Conservation (phyloP, 768 basidiomycete species). For the Leccinum uliginosum region DNA sequence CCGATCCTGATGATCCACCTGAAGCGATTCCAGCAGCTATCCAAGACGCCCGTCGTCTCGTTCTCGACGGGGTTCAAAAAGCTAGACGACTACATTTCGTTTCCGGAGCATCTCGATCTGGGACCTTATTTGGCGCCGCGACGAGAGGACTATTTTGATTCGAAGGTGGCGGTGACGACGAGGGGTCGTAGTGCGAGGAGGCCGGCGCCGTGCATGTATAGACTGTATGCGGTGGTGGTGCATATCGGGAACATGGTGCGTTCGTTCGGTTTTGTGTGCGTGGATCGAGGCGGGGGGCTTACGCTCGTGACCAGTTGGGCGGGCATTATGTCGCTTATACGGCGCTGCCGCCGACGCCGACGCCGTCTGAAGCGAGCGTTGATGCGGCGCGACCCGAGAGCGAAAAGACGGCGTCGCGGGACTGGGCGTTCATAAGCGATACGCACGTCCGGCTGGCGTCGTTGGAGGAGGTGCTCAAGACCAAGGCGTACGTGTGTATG, state of each 20-base stretch:
- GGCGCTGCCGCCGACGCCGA: slow-evolving; percentile 50
- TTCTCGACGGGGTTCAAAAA: slow-evolving; percentile 79
- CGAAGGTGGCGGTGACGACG: slow-evolving; percentile 21
- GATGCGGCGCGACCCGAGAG: slow-evolving; percentile 5
- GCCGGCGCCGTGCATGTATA: slow-evolving; percentile 52
- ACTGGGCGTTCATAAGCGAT: slow-evolving; percentile 94
- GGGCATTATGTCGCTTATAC: slow-evolving; percentile 89
- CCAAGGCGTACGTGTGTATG: slow-evolving; percentile 93
- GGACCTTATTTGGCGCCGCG: slow-evolving; percentile 82
- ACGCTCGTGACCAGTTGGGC: slow-evolving; percentile 52
- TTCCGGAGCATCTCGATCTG: slow-evolving; percentile 83
- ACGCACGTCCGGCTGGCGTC: slow-evolving; percentile 76
- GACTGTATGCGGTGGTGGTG: slow-evolving; percentile 78
- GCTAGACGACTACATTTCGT: slow-evolving; percentile 86
- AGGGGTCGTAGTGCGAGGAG: slow-evolving; percentile 23
- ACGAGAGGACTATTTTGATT: slow-evolving; percentile 64
- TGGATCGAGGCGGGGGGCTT: neutral
- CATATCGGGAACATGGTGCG: slow-evolving; percentile 85
- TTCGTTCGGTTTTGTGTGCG: slow-evolving; percentile 7
- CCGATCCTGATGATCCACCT: slow-evolving; percentile 89
- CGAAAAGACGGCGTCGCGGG: slow-evolving; percentile 32
- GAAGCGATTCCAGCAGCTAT: slow-evolving; percentile 89
- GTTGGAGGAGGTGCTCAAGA: slow-evolving; percentile 84
- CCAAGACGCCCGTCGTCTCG: slow-evolving; percentile 56
- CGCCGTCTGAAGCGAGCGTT: slow-evolving; percentile 10